Evolutionary conservation across 2,329 filamentous ascomycete genomes (phyloP).

Genomic region (Fusarium continuum): DNA sequence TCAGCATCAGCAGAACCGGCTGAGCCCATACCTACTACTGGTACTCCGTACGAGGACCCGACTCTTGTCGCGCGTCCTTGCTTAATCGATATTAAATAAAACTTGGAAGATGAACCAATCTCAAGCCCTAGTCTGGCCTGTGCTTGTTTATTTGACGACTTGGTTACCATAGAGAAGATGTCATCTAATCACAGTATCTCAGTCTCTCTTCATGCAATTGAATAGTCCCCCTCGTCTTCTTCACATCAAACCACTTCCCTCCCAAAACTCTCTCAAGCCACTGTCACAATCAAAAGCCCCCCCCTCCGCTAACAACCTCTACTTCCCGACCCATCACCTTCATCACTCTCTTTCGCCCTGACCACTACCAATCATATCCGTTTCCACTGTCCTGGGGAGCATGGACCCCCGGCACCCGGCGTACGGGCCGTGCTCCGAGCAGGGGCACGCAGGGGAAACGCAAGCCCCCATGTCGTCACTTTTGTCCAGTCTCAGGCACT

Average conservation of each 20-base stretch:
- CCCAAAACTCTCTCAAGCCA: not conserved
- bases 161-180: conserved; percentile 17
- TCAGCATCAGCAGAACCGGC: not conserved
- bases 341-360: conserved; percentile 13
- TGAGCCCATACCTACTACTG: too few species aligned
- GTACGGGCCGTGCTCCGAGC: conserved; percentile 32
- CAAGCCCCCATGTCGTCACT: conserved; percentile 33
- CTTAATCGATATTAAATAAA: conserved; percentile 1
- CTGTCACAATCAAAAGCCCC: not conserved
- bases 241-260: conserved; percentile 2
- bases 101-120: not conserved
- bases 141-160: conserved; percentile 27
- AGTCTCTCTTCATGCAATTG: not conserved
- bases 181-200: conserved; percentile 5
- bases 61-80: not conserved
- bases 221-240: conserved; percentile 2
- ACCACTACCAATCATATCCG: conserved; percentile 37
- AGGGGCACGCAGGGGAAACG: conserved; percentile 15
- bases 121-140: conserved; percentile 23
- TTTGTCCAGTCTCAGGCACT: not conserved
- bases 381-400: conserved; percentile 44
- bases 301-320: conserved; percentile 18
- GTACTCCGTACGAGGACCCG: not conserved
- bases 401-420: conserved; percentile 41
- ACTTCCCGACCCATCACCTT: conserved; percentile 17